Evolutionary conservation across 345 rosid genomes (phyloP).

Genomic region (Populus euphratica): DNA sequence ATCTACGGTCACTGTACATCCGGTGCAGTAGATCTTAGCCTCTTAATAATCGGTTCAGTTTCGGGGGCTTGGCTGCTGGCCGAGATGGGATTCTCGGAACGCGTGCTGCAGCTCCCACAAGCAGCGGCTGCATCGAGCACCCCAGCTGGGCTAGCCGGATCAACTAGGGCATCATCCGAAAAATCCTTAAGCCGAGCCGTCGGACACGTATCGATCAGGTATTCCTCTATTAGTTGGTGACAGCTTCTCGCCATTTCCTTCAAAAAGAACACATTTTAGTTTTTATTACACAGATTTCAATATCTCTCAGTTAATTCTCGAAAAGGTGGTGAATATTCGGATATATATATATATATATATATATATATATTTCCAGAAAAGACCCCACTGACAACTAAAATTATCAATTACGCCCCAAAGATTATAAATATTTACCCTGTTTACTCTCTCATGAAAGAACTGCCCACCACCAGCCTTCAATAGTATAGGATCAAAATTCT

Average conservation of each 20-base stretch:
- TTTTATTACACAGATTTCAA: slow-evolving; percentile 36
- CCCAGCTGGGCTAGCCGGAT: slow-evolving; percentile 57
- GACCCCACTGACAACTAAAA: neutral
- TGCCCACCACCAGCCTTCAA: neutral
- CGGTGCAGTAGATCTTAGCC: slow-evolving; percentile 34
- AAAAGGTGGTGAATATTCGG: slow-evolving; percentile 5
- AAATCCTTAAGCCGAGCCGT: slow-evolving; percentile 21
- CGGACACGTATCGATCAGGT: slow-evolving; percentile 59
- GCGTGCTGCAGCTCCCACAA: slow-evolving; percentile 50
- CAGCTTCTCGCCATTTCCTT: slow-evolving; percentile 76
- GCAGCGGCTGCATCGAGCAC: slow-evolving; percentile 64
- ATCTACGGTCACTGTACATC: slow-evolving; percentile 49
- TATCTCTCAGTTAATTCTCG: slow-evolving; percentile 23
- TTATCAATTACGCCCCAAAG: neutral
- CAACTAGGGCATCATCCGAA: slow-evolving; percentile 24
- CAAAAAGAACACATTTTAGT: neutral
- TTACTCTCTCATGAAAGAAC: slow-evolving; percentile 28
- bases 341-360: neutral
- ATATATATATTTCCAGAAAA: neutral
- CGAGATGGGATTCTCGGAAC: slow-evolving; percentile 37
- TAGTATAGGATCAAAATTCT: slow-evolving; percentile 3
- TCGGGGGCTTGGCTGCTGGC: slow-evolving; percentile 25
- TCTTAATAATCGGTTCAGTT: slow-evolving; percentile 30
- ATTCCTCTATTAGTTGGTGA: slow-evolving; percentile 69
- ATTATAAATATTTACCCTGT: slow-evolving; percentile 30